A percentile compares a stretch with the other conserved stretches of the same genome.
Evolutionary conservation across 2,329 filamentous ascomycete species (phyloP).

Genomic region (Fusarium sp.): DNA sequence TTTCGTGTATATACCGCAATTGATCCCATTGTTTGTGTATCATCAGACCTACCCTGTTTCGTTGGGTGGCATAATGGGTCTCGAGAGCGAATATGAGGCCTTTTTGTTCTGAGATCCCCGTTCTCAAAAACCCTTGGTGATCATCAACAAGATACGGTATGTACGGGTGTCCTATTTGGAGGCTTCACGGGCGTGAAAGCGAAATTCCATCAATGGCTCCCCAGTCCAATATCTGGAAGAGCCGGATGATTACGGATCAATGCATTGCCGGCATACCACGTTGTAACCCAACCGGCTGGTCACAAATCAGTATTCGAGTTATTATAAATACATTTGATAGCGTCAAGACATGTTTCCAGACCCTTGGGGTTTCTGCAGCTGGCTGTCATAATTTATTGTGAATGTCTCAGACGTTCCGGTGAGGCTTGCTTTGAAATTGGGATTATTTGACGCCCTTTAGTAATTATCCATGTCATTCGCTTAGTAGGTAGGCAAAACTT

Average conservation of each 20-base stretch:
- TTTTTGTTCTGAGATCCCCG: constrained; percentile 14
- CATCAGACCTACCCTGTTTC: constrained; percentile 26
- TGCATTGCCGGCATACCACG: constrained; percentile 16
- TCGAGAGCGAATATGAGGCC: constrained; percentile 8
- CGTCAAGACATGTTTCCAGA: constrained; percentile 7
- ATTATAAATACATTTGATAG: background rate
- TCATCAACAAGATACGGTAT: background rate
- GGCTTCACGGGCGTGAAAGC: constrained; percentile 18
- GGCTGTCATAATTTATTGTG: constrained; percentile 4
- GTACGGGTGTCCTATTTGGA: constrained; percentile 5
- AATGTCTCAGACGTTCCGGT: constrained; percentile 33
- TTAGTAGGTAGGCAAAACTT: background rate
- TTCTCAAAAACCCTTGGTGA: constrained; percentile 8
- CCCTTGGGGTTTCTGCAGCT: background rate
- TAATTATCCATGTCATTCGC: constrained; percentile 13
- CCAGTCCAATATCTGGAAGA: constrained; percentile 9
- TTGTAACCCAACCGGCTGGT: constrained; percentile 21
- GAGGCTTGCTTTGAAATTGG: constrained; percentile 33
- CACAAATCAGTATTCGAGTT: constrained; percentile 10
- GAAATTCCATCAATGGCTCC: constrained; percentile 6
- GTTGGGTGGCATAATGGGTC: constrained; percentile 24
- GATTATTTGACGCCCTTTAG: constrained; percentile 3
- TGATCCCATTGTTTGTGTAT: constrained; percentile 28
- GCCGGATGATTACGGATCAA: constrained; percentile 2
- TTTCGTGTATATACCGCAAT: constrained; percentile 38